These are phyloP conservation scores for Picochlorum sp. DNA, from an alignment of 139 green algal genomes.

Conservation along the genomic window DNA sequence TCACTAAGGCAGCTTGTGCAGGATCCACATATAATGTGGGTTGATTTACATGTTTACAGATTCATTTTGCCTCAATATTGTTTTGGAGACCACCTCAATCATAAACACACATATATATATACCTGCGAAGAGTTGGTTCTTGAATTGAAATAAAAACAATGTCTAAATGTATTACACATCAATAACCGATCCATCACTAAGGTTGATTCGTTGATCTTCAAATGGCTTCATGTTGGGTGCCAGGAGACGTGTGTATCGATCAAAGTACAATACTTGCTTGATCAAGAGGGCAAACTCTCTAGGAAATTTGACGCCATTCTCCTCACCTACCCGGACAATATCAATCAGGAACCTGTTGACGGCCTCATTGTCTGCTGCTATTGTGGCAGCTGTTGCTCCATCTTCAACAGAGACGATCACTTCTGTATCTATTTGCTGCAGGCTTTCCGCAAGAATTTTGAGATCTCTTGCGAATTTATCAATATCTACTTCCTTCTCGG, in stretches of 20 bases:
- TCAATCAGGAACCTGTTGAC: constrained; percentile 78
- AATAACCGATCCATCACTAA: constrained; percentile 9
- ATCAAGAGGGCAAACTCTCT: constrained; percentile 92
- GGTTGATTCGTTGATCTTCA: constrained; percentile 58
- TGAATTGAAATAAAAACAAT: too few relatives aligned
- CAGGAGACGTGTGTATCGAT: constrained; percentile 82
- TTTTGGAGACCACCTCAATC: too few relatives aligned
- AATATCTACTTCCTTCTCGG: constrained; percentile 44
- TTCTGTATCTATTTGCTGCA: constrained; percentile 38
- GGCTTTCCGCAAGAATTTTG: constrained; percentile 42
- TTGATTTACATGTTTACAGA: too few relatives aligned
- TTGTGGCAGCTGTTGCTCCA: constrained; percentile 32
- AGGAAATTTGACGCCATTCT: constrained; percentile 83
- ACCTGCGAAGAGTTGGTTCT: too few relatives aligned
- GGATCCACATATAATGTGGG: too few relatives aligned
- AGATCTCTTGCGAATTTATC: constrained; percentile 62
- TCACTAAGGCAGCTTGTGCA: too few relatives aligned
- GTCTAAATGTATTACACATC: not conserved
- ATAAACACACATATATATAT: too few relatives aligned
- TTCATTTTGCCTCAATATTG: too few relatives aligned
- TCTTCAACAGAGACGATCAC: constrained; percentile 17
- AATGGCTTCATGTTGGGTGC: constrained; percentile 63
- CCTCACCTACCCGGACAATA: constrained; percentile 75
- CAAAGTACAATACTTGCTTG: constrained; percentile 96
- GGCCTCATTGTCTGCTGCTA: constrained; percentile 68